These are phyloP conservation scores for Microstegium vimineum DNA, from an alignment of 176 grass and related monocot species.

Conservation along the genomic window DNA sequence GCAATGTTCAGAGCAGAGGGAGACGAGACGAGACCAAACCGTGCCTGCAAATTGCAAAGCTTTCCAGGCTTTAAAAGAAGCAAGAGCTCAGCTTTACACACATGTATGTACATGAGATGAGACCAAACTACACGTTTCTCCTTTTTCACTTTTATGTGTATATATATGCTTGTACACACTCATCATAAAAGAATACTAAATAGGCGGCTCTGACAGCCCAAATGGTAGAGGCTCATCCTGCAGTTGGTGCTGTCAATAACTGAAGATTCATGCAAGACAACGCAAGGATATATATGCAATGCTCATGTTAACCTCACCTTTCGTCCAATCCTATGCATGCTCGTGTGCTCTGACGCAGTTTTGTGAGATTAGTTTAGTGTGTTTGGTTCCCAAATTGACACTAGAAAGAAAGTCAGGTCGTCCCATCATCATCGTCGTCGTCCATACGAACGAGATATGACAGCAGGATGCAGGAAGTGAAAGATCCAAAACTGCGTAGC, in stretches of 20 bases:
- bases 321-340: background rate
- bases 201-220: constrained; percentile 11
- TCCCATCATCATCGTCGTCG: too few relatives aligned
- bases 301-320: constrained; percentile 4
- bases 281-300: background rate
- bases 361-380: background rate
- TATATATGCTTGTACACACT: background rate
- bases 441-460: too few relatives aligned
- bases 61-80: constrained; percentile 65
- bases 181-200: constrained; percentile 2
- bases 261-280: constrained; percentile 10
- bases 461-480: background rate
- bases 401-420: background rate
- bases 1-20: constrained; percentile 23
- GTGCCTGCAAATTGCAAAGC: constrained; percentile 34
- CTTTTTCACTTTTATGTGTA: background rate
- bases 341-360: background rate
- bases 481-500: constrained; percentile 4
- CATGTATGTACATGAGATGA: constrained; percentile 37
- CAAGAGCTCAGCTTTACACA: constrained; percentile 42
- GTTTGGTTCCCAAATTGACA: background rate
- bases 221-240: background rate
- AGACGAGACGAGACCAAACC: constrained; percentile 8
- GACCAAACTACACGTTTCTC: constrained; percentile 42
- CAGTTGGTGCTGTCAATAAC: too few relatives aligned